Percentiles rank a stretch among this genome's conserved stretches.
Conservation (phyloP, 1,284 basidiomycete genomes). For the Meira nashicola region DNA sequence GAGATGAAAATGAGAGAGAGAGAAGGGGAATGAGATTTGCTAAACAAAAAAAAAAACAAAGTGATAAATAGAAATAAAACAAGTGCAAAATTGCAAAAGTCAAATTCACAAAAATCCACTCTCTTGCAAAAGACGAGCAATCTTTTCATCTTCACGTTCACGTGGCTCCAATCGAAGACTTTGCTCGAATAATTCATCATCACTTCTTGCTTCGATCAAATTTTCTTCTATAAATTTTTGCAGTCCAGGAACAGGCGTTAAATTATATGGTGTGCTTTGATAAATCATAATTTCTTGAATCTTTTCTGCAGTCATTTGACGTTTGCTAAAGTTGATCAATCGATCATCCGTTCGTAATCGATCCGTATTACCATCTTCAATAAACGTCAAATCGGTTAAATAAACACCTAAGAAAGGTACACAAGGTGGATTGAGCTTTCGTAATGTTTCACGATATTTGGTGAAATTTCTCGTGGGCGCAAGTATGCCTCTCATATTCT, state of each 20-base stretch:
- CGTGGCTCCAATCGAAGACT: conserved; percentile 82
- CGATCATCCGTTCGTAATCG: conserved; percentile 60
- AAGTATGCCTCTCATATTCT: conserved; percentile 74
- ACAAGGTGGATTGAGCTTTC: conserved; percentile 82
- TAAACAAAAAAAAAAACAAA: too few species aligned
- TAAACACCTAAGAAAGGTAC: conserved; percentile 98
- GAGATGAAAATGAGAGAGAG: too few species aligned
- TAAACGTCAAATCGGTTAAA: conserved; percentile 83
- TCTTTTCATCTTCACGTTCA: conserved; percentile 77
- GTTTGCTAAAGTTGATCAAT: conserved; percentile 92
- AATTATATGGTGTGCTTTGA: conserved; percentile 77
- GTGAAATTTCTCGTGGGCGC: conserved; percentile 88
- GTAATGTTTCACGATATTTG: conserved; percentile 80
- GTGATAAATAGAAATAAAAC: too few species aligned
- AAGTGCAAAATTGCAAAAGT: too few species aligned
- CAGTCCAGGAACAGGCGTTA: conserved; percentile 67
- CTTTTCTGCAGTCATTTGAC: conserved; percentile 85
- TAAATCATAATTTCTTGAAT: conserved; percentile 94
- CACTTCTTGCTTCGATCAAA: conserved; percentile 55
- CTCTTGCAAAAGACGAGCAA: conserved; percentile 78
- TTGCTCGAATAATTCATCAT: conserved; percentile 64
- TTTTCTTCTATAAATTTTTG: conserved; percentile 73
- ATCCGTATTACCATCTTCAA: conserved; percentile 96
- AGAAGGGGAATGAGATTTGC: too few species aligned
- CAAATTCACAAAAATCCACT: conserved; percentile 52